Base-by-base conservation (phyloP, 129 eudicot species). In the Dittrichia graveolens region DNA sequence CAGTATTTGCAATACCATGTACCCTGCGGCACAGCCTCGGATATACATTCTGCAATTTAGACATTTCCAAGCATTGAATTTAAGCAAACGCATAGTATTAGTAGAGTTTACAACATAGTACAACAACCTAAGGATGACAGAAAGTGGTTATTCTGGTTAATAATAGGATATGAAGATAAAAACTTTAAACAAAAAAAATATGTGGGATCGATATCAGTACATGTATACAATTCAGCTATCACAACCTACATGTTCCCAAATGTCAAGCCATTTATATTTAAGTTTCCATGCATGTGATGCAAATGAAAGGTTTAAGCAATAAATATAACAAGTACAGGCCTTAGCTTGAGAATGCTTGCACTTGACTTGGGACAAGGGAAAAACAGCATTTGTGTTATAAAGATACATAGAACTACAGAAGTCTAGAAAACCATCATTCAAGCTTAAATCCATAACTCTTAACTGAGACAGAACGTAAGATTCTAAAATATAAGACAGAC, bases 1-100 rank as follows among this genome's bases (percentile, higher is more conserved):
- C 99, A 95, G 60, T 83, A 86, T 42, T 74, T 86, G 70, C 99
- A 95, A 58, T 84, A 87, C 95, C 96, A 95, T 47, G 79, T 82
- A 46, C 83, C 96, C 53, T 70, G 54, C 0, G 96, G 97, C 16
- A 91, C 69, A 42, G 84, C 78, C 69, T 90, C 73, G 24, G 80
- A 77, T 4, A 88, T 79, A 80, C 99, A 95, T 60, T 85, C 99
- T 94, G 91, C 83, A 79, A 40, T 35, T 75, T 53, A 52, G 65
- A 47, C 64, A 69, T 76, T 57, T 67, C 31, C 75, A 66, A 12
- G 67, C 6, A 37, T 11, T 66, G 52, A 37, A 56, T 45, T 57
- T 57, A 67, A 12, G 7, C 49, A 67, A 45, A 57, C 12, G 5
- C 61, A 12, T 14, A 10, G 34, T 7, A 16, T 55, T 1, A 54